Evolutionary conservation across 331 rosid genomes (phyloP), one percentile per base, ranked within the genome.

Genomic region (Pyrus hybrid): DNA sequence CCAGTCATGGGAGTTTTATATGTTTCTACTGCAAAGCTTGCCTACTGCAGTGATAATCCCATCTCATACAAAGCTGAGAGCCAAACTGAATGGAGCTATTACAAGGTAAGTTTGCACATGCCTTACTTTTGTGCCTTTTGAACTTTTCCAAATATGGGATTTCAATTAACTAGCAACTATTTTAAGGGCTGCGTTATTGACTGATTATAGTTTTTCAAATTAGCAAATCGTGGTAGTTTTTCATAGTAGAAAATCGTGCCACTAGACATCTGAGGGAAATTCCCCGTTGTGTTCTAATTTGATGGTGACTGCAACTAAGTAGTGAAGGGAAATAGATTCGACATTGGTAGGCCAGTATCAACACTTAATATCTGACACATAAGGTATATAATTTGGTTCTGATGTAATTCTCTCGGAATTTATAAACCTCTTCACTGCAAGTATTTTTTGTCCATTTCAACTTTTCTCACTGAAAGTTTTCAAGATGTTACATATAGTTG

Each of bases 1-100:
- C 98, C 98, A 13, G 95, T 94, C 54, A 87, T 94, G 96, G 99
- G 92, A 68, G 81, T 88, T 68, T 72, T 94, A 79, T 94, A 94
- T 76, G 58, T 86, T 51, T 90, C 97, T 23, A 76, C 96, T 1
- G 89, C 78, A 60, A 94, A 94, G 88, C 76, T 94, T 87, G 97
- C 97, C 6, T 94, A 87, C 69, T 85, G 93, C 72, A 94, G 99
- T 30, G 97, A 94, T 80, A 86, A 75, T 79, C 99, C 97, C 75
- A 91, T 94, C 71, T 90, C 99, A 22, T 94, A 88, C 82, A 81
- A 72, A 81, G 22, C 71, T 37, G 88, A 82, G 13, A 80, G 72
- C 70, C 70, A 63, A 80, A 87, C 86, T 8, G 93, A 94, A 84
- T 94, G 99, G 97, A 94, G 93, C 88, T 90, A 94, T 92, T 94